Evolutionary conservation across 768 basidiomycete species (phyloP).

Genomic region (Glaciozyma antarctica): DNA sequence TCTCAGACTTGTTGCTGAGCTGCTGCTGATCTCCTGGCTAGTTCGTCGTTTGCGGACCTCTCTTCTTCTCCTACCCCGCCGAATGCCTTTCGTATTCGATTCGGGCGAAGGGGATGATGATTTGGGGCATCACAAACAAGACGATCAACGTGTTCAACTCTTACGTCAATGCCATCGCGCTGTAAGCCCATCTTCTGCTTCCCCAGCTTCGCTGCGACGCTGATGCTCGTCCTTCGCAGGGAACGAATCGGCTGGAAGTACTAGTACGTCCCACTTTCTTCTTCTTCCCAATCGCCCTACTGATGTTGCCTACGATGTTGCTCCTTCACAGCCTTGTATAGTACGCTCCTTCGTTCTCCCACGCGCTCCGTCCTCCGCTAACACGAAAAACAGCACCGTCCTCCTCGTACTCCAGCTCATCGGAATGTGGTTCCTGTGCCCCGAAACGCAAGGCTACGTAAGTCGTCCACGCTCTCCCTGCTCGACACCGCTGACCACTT

Average conservation of each 20-base stretch:
- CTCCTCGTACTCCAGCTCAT: too few species aligned
- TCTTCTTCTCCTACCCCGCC: constrained; percentile 33
- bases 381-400: too few species aligned
- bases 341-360: too few species aligned
- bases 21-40: neutral
- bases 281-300: too few species aligned
- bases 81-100: constrained; percentile 41
- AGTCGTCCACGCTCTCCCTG: neutral
- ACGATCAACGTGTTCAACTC: constrained; percentile 5
- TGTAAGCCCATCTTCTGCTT: neutral
- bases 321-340: too few species aligned
- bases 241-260: neutral
- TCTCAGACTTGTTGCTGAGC: neutral
- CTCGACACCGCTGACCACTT: too few species aligned
- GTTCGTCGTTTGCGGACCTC: constrained; percentile 1
- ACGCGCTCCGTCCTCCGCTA: too few species aligned
- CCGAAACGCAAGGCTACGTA: neutral
- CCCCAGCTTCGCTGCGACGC: neutral
- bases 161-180: constrained; percentile 8
- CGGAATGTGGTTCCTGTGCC: too few species aligned
- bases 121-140: constrained; percentile 7
- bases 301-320: too few species aligned
- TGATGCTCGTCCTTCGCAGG: neutral
- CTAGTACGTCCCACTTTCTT: neutral
- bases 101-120: constrained; percentile 38